These are phyloP conservation scores for Prototheca wickerhamii DNA, from an alignment of 163 green algal genomes.

Conservation along the genomic window DNA sequence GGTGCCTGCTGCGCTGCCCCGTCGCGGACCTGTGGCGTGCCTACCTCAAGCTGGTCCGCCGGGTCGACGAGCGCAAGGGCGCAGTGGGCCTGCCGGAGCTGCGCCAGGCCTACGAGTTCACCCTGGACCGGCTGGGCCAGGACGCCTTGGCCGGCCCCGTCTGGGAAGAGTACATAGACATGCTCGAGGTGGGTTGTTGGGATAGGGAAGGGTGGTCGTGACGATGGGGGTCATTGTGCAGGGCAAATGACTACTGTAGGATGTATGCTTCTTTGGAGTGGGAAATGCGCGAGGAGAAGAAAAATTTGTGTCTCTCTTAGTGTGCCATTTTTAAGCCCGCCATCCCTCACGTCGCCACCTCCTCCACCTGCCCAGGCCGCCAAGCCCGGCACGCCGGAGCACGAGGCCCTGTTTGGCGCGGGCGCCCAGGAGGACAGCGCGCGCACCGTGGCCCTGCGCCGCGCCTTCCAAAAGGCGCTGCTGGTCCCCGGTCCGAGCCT, in stretches of 20 bases:
- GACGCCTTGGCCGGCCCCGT: conserved; percentile 41
- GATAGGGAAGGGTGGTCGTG: no score
- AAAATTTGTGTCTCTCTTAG: no score
- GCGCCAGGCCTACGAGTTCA: conserved; percentile 75
- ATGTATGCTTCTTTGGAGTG: no score
- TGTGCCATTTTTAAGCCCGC: neutral
- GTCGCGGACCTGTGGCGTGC: conserved; percentile 61
- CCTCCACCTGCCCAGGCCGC: conserved; percentile 6
- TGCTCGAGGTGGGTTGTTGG: conserved; percentile 41
- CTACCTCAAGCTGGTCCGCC: conserved; percentile 62
- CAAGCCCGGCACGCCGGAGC: conserved; percentile 47
- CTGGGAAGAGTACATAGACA: conserved; percentile 75
- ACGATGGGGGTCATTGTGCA: no score
- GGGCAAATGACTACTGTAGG: no score
- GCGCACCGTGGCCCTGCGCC: conserved; percentile 42
- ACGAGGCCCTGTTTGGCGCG: conserved; percentile 44
- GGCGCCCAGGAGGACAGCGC: conserved; percentile 62
- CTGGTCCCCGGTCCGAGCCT: conserved; percentile 56
- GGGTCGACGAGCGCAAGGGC: conserved; percentile 41
- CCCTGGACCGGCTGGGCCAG: conserved; percentile 69
- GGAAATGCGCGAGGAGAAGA: no score
- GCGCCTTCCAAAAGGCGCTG: conserved; percentile 69
- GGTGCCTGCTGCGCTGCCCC: conserved; percentile 71
- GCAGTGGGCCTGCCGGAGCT: conserved; percentile 58
- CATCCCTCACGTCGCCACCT: neutral